Base-by-base conservation (phyloP, 306 rosid genomes). In the Mimosa bimucronata region DNA sequence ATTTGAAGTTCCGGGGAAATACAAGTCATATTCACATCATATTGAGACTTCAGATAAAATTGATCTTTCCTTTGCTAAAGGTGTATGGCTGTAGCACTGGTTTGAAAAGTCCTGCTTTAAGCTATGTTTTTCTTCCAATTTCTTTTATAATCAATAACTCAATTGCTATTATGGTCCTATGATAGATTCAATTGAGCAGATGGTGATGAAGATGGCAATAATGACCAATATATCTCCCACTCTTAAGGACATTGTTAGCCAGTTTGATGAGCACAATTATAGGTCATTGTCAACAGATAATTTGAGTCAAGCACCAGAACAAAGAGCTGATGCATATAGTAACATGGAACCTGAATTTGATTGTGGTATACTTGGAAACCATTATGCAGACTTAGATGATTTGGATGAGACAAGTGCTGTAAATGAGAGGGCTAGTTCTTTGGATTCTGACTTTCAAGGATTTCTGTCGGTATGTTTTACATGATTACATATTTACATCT, bases 41-140 rank as follows among this genome's bases (percentile, higher is more conserved):
- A 65, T 23, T 28, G 69, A 73, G 57, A 5, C 68, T 29, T 84
- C 46, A 26, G 77, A 73, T 28, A 19, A 14, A 57, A 74, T 80
- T 77, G 87, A 84, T 66, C 71, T 66, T 66, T 66, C 71, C 46
- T 66, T 37, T 3, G 21, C 71, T 18, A 19, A 66, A 66, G 71
- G 46, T 31, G 44, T 64, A 11, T 29, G 69, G 40, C 40, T 62
- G 40, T 6, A 42, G 42, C 70, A 16, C 45, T 65, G 2, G 26
- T 64, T 64, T 3, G 71, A 66, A 66, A 66, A 34, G 8, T 66
- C 28, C 18, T 37, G 26, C 46, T 34, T 66, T 41, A 62, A 34
- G 28, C 45, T 34, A 18, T 18, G 71, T 7, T 65, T 64, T 31
- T 34, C 45, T 34, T 34, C 46, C 8, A 19, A 66, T 34, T 66